Evolutionary conservation across 805 yeast genomes (phyloP).

Genomic region (Lipomyces yamanashiensis): DNA sequence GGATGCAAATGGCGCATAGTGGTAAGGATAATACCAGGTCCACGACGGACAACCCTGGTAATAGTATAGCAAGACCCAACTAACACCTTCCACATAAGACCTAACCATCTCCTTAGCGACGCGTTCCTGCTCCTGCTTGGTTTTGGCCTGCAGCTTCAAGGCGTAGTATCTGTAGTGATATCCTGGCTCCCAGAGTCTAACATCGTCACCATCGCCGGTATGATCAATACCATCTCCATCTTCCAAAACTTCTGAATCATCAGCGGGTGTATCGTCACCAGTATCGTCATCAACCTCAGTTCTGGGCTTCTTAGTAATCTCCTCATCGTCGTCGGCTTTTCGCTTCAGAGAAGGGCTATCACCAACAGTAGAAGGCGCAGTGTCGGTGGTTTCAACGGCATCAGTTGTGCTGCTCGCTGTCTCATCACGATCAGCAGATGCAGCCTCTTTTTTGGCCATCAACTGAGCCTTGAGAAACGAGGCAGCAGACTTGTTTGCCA

Average conservation of each 20-base stretch:
- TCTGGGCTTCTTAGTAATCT: slow-evolving; percentile 20
- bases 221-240: slow-evolving; percentile 48
- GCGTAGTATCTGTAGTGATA: slow-evolving; percentile 80
- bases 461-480: slow-evolving; percentile 56
- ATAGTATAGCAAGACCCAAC: slow-evolving; percentile 94
- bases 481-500: slow-evolving; percentile 73
- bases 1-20: slow-evolving; percentile 96
- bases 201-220: slow-evolving; percentile 50
- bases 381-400: background rate
- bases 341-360: slow-evolving; percentile 28
- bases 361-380: slow-evolving; percentile 27
- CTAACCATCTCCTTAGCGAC: slow-evolving; percentile 64
- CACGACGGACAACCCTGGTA: slow-evolving; percentile 98
- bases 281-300: slow-evolving; percentile 10
- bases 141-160: slow-evolving; percentile 67
- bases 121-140: slow-evolving; percentile 54
- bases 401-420: slow-evolving; percentile 10
- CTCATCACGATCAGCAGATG: slow-evolving; percentile 4
- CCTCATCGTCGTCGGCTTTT: slow-evolving; percentile 36
- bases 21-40: slow-evolving; percentile 97
- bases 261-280: slow-evolving; percentile 7
- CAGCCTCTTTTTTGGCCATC: slow-evolving; percentile 29
- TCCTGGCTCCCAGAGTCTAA: slow-evolving; percentile 85
- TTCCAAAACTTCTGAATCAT: slow-evolving; percentile 41
- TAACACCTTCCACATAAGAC: slow-evolving; percentile 87